Evolutionary conservation across 306 rosid species (phyloP), one percentile per base, ranked within the genome.

Genomic region (Canavalia gladiata): DNA sequence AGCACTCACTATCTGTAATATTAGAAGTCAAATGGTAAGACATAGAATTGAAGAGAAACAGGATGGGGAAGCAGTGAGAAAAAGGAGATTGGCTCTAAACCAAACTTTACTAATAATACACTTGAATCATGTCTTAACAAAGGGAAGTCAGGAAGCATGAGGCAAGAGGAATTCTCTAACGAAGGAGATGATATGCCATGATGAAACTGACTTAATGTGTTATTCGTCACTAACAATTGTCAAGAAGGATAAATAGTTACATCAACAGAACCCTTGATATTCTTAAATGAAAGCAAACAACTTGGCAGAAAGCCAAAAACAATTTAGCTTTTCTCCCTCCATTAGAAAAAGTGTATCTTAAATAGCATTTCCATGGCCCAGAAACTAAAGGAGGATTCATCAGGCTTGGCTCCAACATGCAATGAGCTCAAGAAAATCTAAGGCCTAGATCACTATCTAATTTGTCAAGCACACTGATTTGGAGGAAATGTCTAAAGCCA

Each of bases 1-100:
- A 68, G 98, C 98, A 86, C 90, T 91, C 29, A 89, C 95, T 55
- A 83, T 89, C 99, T 95, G 87, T 25, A 73, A 79, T 42, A 68
- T 69, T 18, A 31, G n/a, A 74, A 84, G 43, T 68, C 39, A 76
- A 83, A 57, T 70, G 28, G 33, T 11, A 4, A 67, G 50, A 55
- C 74, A 30, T 51, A 10, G 57, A 47, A 33, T 79, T 50, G 25
- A 25, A 31, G 30, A 9, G 49, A 47, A 56, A 66, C 2, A 37
- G 25, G 62, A 4, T 18, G 57, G 43, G 8, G 9, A 30, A 49
- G 75, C 25, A 68, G 64, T 4, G 25, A 12, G 57, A 49, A 47
- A 18, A 71, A 67, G 29, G 54, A 7, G 6, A 4, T 68, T 45
- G n/a, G 59, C 64, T 37, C 66, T 82, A 56, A 47, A 30, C 8